Base-by-base conservation (phyloP, 805 yeast genomes). In the Candida glaebosa region DNA sequence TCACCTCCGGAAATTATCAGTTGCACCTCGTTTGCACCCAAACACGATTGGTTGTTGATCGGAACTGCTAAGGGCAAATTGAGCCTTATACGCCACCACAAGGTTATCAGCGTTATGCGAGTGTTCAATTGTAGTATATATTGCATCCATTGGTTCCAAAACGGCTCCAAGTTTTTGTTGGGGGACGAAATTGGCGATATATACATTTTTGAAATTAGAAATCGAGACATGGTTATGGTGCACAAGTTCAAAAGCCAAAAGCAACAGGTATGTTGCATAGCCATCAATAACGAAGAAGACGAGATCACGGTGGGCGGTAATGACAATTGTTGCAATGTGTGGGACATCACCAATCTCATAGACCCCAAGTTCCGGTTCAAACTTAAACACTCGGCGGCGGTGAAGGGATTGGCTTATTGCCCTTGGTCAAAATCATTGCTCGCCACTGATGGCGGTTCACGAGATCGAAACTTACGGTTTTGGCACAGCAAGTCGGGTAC, bases 401-500 rank as follows among this genome's bases (percentile, higher is more conserved):
- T 90, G 0, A 89, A 89, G 52, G 97, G 96, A 0, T 67, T 90
- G 34, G 84, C 91, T 3, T 90, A 78, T 52, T 90, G 96, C 56
- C 97, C 97, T 0, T 89, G 96, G 96, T 74, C 87, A 15, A 79
- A 79, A 10, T 73, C 84, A 2, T 62, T 90, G 6, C 58, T 90
- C 26, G 96, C 91, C 1, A 88, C 96, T 0, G 97, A 97, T 0
- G 96, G 93, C 2, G 97, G 97, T 0, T 78, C 83, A 16, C 81
- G 79, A 51, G 97, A 90, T 57, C 67, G 90, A 38, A 75, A 75
- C n/a, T 76, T 89, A 6, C 58, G 90, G 43, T 87, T 88, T 57
- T 89, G 96, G 96, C 96, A 90, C 58, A 75, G 93, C 0, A 66
- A 67, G 2, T 71, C 91, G 0, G 96, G 96, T 0, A 83, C 95